Base-by-base conservation (phyloP, 768 basidiomycete species). In the Auricularia sp. region DNA sequence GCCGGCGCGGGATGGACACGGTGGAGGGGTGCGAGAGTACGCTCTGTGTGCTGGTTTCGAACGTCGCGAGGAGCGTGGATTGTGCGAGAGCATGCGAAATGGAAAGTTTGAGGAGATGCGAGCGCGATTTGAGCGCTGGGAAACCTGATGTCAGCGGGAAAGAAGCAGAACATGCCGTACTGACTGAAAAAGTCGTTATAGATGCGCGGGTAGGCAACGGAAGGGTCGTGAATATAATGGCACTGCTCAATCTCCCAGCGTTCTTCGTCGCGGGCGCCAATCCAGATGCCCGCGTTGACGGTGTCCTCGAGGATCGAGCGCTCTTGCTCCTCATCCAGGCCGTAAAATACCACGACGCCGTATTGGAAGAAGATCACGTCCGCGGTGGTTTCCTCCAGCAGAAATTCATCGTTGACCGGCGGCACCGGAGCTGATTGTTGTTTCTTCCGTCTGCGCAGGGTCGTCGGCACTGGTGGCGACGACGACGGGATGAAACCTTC, bases 161-260 rank as follows among this genome's bases (percentile, higher is more conserved):
- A 44, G 51, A 42, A 18, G 24, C 6, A 62, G 10, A n/a, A 63
- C 35, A 34, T 10, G 2, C 2, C 21, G 11, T 2, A 80, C 89
- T 69, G 71, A 94, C 94, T 94, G 77, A 95, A 96, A 77, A 95
- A 92, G 74, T 96, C 94, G 67, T 98, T 96, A 77, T 92, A 97
- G 68, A 98, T 94, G 58, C 94, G 84, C 16, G 94, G 95, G 70
- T 89, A 93, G 0, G 84, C 81, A 10, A 94, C 92, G 63, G 85
- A 76, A 3, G 89, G 83, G 70, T 98, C 94, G 71, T 94, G 90
- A 58, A 70, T 81, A 76, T 86, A 97, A 78, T 97, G 94, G 69
- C 90, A 96, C 70, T 94, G 89, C 73, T 98, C 95, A 21, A 95
- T 80, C 72, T 97, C 93, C 94, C 94, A 95, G 68, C 88, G 83